These are phyloP conservation scores for Leucosporidium yakuticum DNA, from an alignment of 768 basidiomycete species.

Conservation along the genomic window DNA sequence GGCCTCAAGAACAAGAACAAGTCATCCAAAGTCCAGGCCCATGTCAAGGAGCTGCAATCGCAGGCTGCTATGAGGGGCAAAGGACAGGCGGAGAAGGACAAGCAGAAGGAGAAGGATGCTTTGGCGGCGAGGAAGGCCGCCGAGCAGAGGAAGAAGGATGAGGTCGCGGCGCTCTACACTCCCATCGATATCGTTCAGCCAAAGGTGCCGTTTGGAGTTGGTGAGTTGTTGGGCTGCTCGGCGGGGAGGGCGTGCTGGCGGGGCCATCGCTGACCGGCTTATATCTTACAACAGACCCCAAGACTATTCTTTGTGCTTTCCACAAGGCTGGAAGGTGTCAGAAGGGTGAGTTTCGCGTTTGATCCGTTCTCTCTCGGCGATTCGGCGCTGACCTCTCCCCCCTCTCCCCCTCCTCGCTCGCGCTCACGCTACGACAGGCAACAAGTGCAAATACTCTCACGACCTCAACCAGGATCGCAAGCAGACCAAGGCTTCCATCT, in stretches of 20 bases:
- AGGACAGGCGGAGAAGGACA: conserved; percentile 67
- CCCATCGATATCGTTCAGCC: conserved; percentile 42
- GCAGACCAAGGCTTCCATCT: conserved; percentile 91
- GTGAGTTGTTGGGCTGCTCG: conserved; percentile 34
- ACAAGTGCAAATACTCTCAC: conserved; percentile 89
- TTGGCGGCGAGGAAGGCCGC: conserved; percentile 40
- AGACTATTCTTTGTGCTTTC: conserved; percentile 85
- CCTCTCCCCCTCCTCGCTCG: conserved; percentile 4
- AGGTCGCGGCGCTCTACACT: conserved; percentile 61
- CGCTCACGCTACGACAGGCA: conserved; percentile 31
- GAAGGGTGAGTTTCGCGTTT: conserved; percentile 55
- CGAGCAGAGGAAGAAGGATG: conserved; percentile 46
- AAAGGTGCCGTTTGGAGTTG: conserved; percentile 76
- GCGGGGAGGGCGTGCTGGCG: not conserved
- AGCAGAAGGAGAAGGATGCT: conserved; percentile 61
- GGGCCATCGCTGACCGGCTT: not conserved
- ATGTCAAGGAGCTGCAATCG: conserved; percentile 71
- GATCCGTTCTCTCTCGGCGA: not conserved
- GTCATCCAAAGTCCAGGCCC: conserved; percentile 82
- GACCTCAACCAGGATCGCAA: conserved; percentile 81
- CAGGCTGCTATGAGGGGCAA: conserved; percentile 71
- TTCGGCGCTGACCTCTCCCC: not conserved
- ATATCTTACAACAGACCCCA: conserved; percentile 58
- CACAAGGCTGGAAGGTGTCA: conserved; percentile 89
- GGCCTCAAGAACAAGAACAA: conserved; percentile 70